Conservation (phyloP, 257 asterid species). For the Vinca minor region DNA sequence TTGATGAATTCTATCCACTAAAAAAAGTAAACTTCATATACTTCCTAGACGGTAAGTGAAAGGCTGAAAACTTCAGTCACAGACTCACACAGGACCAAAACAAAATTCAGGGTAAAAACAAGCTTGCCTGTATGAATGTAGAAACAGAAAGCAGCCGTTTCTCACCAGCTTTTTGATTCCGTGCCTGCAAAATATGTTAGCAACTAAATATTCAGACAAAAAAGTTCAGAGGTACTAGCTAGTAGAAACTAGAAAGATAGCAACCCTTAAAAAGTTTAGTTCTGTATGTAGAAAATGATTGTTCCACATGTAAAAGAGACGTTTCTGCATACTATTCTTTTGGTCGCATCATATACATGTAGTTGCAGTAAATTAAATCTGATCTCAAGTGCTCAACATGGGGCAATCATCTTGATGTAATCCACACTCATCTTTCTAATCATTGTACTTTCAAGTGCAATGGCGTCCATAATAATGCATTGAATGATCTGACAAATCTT, state of each 20-base stretch:
- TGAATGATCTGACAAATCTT: background rate
- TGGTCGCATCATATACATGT: background rate
- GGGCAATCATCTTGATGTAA: background rate
- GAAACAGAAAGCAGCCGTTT: slow-evolving; percentile 79
- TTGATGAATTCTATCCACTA: background rate
- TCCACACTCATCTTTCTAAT: background rate
- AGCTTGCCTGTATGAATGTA: slow-evolving; percentile 65
- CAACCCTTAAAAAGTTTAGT: background rate
- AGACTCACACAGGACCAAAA: slow-evolving; percentile 14
- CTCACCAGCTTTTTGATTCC: slow-evolving; percentile 86
- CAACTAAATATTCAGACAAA: background rate
- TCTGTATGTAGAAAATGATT: background rate
- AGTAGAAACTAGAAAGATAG: slow-evolving; percentile 1
- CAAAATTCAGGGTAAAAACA: slow-evolving; percentile 2
- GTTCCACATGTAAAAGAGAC: background rate
- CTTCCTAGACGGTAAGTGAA: too few relatives aligned
- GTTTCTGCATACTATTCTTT: background rate
- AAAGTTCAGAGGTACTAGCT: background rate
- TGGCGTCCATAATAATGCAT: background rate
- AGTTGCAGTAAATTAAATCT: background rate
- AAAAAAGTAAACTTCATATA: background rate
- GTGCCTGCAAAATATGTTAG: slow-evolving; percentile 43
- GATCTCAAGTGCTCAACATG: background rate
- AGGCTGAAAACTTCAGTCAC: background rate
- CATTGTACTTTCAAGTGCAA: background rate